phyloP scores from a whole-genome alignment of 2,329 filamentous ascomycete genomes.

The Simplicillium sp. region DNA sequence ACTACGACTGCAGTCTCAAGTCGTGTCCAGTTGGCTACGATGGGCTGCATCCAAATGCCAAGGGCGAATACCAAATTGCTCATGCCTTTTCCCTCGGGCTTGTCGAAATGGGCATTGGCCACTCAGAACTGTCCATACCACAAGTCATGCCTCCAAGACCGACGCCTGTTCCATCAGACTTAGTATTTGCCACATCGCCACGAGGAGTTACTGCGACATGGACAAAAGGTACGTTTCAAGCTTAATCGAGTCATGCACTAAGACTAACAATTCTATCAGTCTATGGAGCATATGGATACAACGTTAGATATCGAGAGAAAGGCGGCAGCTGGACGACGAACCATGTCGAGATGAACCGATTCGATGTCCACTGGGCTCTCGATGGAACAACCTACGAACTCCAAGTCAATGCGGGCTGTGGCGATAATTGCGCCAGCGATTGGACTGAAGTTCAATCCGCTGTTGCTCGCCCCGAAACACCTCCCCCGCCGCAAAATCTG shows the following conservation, averaged over 20 bases:
- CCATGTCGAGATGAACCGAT: background rate
- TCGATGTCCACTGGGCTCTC: background rate
- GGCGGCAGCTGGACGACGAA: constrained; percentile 1
- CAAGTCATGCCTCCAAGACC: background rate
- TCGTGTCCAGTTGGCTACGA: constrained; percentile 2
- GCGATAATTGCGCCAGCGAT: background rate
- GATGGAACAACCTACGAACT: constrained; percentile 1
- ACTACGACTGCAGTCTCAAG: constrained; percentile 5
- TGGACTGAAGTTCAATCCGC: background rate
- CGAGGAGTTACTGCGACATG: too few species aligned
- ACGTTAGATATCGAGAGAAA: constrained; percentile 1
- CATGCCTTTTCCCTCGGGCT: constrained; percentile 1
- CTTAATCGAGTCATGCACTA: background rate
- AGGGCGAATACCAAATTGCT: constrained; percentile 2
- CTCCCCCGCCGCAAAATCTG: background rate
- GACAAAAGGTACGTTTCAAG: background rate
- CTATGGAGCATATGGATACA: background rate
- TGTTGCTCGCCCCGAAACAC: background rate
- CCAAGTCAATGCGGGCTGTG: constrained; percentile 1
- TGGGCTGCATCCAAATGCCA: constrained; percentile 2
- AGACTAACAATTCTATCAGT: background rate
- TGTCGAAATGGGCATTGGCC: constrained; percentile 1
- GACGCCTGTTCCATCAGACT: too few species aligned
- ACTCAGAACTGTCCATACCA: background rate
- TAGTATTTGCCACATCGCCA: too few species aligned